Percentiles rank a stretch among this genome's conserved stretches.
Conservation (phyloP, 805 yeast species). For the Ogataea nonfermentans region DNA sequence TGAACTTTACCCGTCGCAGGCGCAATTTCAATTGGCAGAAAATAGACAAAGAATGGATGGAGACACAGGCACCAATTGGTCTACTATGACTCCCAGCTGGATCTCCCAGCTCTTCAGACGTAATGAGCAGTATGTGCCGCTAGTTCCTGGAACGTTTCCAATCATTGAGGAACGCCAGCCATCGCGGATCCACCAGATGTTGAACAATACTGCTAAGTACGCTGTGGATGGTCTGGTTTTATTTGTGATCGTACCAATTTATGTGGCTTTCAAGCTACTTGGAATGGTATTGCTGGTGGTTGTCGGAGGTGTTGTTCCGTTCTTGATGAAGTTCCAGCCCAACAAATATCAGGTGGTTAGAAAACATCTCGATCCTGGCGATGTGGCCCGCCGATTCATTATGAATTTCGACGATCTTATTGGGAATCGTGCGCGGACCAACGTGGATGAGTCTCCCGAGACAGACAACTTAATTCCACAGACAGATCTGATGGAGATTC, state of each 20-base stretch:
- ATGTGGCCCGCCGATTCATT: conserved; percentile 35
- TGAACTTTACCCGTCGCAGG: conserved; percentile 23
- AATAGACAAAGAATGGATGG: conserved; percentile 9
- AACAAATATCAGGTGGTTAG: conserved; percentile 22
- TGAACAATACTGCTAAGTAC: conserved; percentile 14
- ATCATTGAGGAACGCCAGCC: conserved; percentile 16
- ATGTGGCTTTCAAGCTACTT: conserved; percentile 21
- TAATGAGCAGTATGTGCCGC: conserved; percentile 6
- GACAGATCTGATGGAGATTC: conserved; percentile 18
- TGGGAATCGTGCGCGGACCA: conserved; percentile 20
- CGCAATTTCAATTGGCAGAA: conserved; percentile 10
- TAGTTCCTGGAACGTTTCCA: conserved; percentile 28
- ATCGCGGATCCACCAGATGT: conserved; percentile 23
- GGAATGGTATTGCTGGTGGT: conserved; percentile 21
- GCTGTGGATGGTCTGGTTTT: conserved; percentile 17
- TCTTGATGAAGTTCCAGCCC: conserved; percentile 23
- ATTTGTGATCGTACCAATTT: conserved; percentile 28
- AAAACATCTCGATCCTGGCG: conserved; percentile 29
- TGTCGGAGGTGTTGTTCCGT: conserved; percentile 23
- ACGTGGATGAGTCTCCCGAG: conserved; percentile 1
- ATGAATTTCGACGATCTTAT: conserved; percentile 33
- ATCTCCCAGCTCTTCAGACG: conserved; percentile 2
- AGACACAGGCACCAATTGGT: conserved; percentile 3
- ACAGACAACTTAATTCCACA: conserved; percentile 14
- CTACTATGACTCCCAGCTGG: conserved; percentile 2